Conservation (phyloP, 2,329 filamentous ascomycete genomes). For the Purpureocillium takamizusanense region DNA sequence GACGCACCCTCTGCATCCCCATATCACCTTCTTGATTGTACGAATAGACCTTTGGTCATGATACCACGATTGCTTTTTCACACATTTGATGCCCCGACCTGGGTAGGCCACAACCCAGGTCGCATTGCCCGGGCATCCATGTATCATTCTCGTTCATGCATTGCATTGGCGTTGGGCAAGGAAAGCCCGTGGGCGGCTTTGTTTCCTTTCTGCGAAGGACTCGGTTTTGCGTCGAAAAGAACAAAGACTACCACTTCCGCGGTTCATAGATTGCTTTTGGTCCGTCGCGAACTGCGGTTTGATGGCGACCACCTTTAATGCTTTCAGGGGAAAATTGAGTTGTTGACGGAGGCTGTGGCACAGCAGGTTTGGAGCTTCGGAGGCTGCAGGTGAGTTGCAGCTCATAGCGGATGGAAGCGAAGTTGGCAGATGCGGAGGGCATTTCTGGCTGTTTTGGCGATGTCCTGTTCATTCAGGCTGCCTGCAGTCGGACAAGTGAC, state of each 20-base stretch:
- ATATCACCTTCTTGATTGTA: slow-evolving; percentile 22
- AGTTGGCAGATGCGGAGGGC: no score
- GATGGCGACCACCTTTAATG: slow-evolving; percentile 17
- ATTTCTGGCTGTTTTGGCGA: no score
- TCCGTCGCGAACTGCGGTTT: slow-evolving; percentile 7
- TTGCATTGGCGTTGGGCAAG: slow-evolving; percentile 49
- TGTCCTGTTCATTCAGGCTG: no score
- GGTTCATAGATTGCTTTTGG: slow-evolving; percentile 32
- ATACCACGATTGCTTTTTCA: slow-evolving; percentile 35
- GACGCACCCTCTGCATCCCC: slow-evolving; percentile 8
- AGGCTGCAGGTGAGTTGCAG: not conserved
- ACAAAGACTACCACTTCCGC: slow-evolving; percentile 27
- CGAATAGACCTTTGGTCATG: slow-evolving; percentile 34
- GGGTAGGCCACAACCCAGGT: slow-evolving; percentile 15
- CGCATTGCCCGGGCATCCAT: slow-evolving; percentile 14
- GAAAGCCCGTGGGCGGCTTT: slow-evolving; percentile 18
- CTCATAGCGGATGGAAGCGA: no score
- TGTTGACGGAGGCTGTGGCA: slow-evolving; percentile 7
- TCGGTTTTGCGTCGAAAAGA: slow-evolving; percentile 24
- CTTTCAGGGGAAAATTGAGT: slow-evolving; percentile 15
- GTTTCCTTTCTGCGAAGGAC: slow-evolving; percentile 17
- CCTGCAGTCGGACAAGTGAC: no score
- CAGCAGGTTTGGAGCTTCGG: slow-evolving; percentile 1
- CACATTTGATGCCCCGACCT: slow-evolving; percentile 2
- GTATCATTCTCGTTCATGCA: slow-evolving; percentile 36